Percentiles rank a stretch among this genome's conserved stretches.
Evolutionary conservation across 805 yeast genomes (phyloP).

Genomic region (Metschnikowia colocasiae): DNA sequence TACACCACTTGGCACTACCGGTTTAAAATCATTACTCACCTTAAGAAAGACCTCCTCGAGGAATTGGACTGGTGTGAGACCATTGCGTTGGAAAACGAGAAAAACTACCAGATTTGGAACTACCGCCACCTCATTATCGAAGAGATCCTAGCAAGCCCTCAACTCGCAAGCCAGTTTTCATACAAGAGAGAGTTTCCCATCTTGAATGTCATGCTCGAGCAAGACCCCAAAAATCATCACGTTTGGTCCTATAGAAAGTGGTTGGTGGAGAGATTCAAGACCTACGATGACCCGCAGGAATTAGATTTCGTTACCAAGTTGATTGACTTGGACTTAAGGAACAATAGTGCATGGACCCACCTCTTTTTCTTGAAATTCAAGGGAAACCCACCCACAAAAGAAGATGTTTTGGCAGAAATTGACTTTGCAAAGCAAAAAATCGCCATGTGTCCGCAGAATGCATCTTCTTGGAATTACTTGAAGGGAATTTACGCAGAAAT

Average conservation of each 20-base stretch:
- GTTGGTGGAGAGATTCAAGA: slow-evolving; percentile 58
- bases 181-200: slow-evolving; percentile 62
- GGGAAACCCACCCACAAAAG: slow-evolving; percentile 18
- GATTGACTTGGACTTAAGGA: slow-evolving; percentile 64
- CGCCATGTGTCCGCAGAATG: slow-evolving; percentile 67
- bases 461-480: slow-evolving; percentile 83
- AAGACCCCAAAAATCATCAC: slow-evolving; percentile 89
- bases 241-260: slow-evolving; percentile 93
- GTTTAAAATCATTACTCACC: slow-evolving; percentile 44
- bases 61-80: slow-evolving; percentile 81
- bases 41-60: slow-evolving; percentile 37
- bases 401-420: slow-evolving; percentile 43
- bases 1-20: slow-evolving; percentile 86
- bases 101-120: slow-evolving; percentile 97
- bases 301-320: slow-evolving; percentile 45
- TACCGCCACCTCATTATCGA: slow-evolving; percentile 69
- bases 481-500: slow-evolving; percentile 46
- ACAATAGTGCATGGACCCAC: slow-evolving; percentile 93
- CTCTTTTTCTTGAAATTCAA: slow-evolving; percentile 55
- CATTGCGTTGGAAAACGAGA: slow-evolving; percentile 71
- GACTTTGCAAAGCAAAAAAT: slow-evolving; percentile 50
- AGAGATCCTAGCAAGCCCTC: slow-evolving; percentile 19
- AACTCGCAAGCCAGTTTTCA: slow-evolving; percentile 24
- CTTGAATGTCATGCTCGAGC: slow-evolving; percentile 61
- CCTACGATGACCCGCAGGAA: slow-evolving; percentile 47